Evolutionary conservation across 352 stramenopile species (phyloP), one percentile per base, ranked within the genome.

Genomic region (Globisporangium polare): DNA sequence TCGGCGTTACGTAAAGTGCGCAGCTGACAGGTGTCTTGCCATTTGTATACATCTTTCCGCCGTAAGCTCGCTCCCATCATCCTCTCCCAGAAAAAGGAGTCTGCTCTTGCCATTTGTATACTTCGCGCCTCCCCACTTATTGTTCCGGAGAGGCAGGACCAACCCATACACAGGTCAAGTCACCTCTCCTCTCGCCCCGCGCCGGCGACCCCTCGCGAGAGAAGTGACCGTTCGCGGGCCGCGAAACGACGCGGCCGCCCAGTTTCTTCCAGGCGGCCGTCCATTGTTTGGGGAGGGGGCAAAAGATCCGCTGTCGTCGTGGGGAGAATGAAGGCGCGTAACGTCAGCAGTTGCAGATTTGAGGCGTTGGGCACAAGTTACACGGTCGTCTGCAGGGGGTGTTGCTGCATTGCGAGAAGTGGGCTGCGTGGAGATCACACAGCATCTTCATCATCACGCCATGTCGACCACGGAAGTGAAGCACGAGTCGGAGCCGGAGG

Each of bases 261-360:
- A 18, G 12, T 5, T 5, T 10, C 24, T 35, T 53, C 15, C 7
- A n/a, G n/a, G n/a, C n/a, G n/a, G n/a, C n/a, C n/a, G n/a, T n/a
- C n/a, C n/a, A n/a, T n/a, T n/a, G n/a, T n/a, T n/a, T n/a, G n/a
- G n/a, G n/a, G n/a, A n/a, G n/a, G n/a, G n/a, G n/a, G n/a, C n/a
- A n/a, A n/a, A n/a, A n/a, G n/a, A n/a, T 86, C 76, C 13, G 74
- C 67, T 72, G 80, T 85, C 31, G 18, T 63, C 6, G 15, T 13
- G 43, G 7, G 8, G 17, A 26, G 27, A 22, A 17, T 17, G 27
- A 39, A 26, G 13, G 37, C 26, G 53, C 35, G 57, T 63, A 66
- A 62, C 53, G 53, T 26, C 43, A 47, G 41, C 53, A 63, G 61
- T 67, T 63, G 26, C 17, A 51, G 61, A 56, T 57, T 62, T 42